A percentile compares a stretch with the other conserved stretches of the same genome.
phyloP scores from a whole-genome alignment of 345 rosid species.

The Pistacia vera region DNA sequence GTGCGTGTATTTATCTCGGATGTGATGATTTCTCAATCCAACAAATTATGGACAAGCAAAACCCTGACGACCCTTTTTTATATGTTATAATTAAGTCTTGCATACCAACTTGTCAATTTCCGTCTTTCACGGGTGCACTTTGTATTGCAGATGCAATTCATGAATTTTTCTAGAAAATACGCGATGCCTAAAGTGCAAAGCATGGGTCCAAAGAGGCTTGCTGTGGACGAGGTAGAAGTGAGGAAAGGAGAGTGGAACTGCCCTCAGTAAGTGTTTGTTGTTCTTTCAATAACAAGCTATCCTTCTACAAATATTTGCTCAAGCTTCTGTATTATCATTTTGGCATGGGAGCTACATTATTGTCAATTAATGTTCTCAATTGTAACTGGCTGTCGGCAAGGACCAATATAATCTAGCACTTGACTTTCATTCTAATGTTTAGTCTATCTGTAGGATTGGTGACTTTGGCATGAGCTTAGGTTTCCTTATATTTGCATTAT shows the following conservation, averaged over 20 bases:
- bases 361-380: neutral
- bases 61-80: no score
- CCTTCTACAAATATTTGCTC: neutral
- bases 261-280: conserved; percentile 41
- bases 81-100: neutral
- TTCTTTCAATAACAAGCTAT: neutral
- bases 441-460: neutral
- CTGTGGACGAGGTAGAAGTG: conserved; percentile 46
- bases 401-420: neutral
- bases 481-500: neutral
- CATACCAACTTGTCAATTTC: no score
- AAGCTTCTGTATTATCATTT: conserved; percentile 4
- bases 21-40: no score
- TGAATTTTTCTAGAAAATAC: conserved; percentile 69
- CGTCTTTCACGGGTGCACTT: conserved; percentile 20
- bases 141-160: conserved; percentile 54
- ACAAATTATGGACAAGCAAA: no score
- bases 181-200: conserved; percentile 64
- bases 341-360: neutral
- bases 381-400: neutral
- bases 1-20: no score
- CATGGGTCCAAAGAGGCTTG: conserved; percentile 52
- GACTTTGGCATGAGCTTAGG: neutral
- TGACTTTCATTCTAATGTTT: neutral
- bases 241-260: conserved; percentile 86